phyloP scores from a whole-genome alignment of 1,284 basidiomycete genomes.

The Coniferiporia sulphurascens region DNA sequence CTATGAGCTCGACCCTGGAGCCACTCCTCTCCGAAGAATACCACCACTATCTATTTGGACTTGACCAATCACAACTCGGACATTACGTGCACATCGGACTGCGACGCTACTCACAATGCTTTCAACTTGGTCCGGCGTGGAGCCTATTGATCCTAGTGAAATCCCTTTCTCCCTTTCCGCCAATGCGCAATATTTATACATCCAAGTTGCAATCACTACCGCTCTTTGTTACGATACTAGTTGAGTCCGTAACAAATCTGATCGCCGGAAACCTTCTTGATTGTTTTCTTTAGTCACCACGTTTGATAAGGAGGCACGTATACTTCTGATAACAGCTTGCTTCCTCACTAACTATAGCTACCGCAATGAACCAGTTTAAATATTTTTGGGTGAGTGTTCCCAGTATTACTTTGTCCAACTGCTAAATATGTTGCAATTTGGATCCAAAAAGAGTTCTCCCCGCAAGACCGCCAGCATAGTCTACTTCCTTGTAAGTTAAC shows the following conservation, averaged over 20 bases:
- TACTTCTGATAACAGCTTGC: background rate
- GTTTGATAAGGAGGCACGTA: slow-evolving; percentile 1
- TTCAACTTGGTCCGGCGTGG: slow-evolving; percentile 5
- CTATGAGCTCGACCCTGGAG: too few species aligned
- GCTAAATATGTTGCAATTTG: too few species aligned
- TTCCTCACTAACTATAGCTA: too few species aligned
- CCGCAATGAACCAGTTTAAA: background rate
- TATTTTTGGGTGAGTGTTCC: background rate
- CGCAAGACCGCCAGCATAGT: background rate
- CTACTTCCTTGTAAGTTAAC: background rate
- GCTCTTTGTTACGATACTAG: slow-evolving; percentile 4
- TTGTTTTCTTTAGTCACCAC: background rate
- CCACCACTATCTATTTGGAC: too few species aligned
- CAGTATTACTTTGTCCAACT: background rate
- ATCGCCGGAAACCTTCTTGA: background rate
- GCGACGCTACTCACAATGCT: slow-evolving; percentile 35
- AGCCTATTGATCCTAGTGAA: background rate
- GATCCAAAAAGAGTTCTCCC: background rate
- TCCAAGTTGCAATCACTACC: background rate
- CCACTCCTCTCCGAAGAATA: too few species aligned
- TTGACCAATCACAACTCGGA: background rate
- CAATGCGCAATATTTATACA: background rate
- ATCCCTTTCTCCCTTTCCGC: background rate
- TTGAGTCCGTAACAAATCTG: background rate
- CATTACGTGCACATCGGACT: background rate